These are phyloP conservation scores for Myxozyma kluyveri DNA, from an alignment of 805 yeast genomes.

Conservation along the genomic window DNA sequence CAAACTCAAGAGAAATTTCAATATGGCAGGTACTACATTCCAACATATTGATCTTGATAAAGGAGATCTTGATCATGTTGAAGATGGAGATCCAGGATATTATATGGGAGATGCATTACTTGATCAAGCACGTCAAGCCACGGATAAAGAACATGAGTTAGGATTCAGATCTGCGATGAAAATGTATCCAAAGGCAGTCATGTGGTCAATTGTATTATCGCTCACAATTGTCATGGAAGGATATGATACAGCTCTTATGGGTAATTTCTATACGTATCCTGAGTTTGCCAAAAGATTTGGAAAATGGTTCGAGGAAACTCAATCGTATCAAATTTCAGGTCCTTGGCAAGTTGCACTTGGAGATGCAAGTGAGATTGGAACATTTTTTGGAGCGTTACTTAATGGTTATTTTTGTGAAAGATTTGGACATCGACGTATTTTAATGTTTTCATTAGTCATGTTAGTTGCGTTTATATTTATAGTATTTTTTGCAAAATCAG, in stretches of 20 bases:
- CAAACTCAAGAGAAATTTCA: too few relatives aligned
- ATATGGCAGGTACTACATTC: too few relatives aligned
- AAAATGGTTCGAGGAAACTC: slow-evolving; percentile 8
- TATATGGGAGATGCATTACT: too few relatives aligned
- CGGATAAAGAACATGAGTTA: too few relatives aligned
- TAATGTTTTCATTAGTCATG: slow-evolving; percentile 41
- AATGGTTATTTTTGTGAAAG: slow-evolving; percentile 48
- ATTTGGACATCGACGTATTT: slow-evolving; percentile 48
- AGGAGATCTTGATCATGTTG: too few relatives aligned
- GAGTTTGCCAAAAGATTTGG: slow-evolving; percentile 26
- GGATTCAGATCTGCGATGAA: too few relatives aligned
- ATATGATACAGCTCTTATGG: slow-evolving; percentile 44
- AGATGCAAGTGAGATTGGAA: slow-evolving; percentile 42
- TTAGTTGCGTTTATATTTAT: slow-evolving; percentile 47
- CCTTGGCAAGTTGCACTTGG: slow-evolving; percentile 36
- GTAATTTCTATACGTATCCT: slow-evolving; percentile 42
- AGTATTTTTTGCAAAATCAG: slow-evolving; percentile 46
- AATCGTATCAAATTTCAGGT: slow-evolving; percentile 28
- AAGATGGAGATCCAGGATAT: too few relatives aligned
- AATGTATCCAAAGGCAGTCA: slow-evolving; percentile 44
- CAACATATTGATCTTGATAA: too few relatives aligned
- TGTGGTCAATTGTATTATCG: slow-evolving; percentile 48
- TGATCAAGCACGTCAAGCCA: too few relatives aligned
- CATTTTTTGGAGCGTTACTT: slow-evolving; percentile 48
- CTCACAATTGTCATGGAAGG: slow-evolving; percentile 51